phyloP scores from a whole-genome alignment of 2,329 filamentous ascomycete species.

The Sclerotinia subarctica region DNA sequence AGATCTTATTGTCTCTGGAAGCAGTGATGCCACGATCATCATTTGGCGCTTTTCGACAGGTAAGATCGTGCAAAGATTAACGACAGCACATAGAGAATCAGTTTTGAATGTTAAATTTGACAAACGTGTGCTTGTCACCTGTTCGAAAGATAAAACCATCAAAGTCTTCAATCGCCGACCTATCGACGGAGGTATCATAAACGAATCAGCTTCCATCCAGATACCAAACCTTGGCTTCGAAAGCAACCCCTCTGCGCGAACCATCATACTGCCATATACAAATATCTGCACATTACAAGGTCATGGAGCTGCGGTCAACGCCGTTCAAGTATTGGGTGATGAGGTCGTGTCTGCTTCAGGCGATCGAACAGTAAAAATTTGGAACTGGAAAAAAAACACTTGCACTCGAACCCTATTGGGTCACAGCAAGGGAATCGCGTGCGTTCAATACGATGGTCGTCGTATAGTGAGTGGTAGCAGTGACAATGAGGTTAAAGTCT shows the following conservation, averaged over 20 bases:
- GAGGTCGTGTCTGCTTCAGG: slow-evolving; percentile 94
- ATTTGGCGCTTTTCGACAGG: slow-evolving; percentile 94
- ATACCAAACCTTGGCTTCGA: slow-evolving; percentile 56
- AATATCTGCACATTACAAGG: slow-evolving; percentile 78
- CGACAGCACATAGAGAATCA: slow-evolving; percentile 78
- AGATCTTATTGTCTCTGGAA: slow-evolving; percentile 91
- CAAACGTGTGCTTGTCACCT: slow-evolving; percentile 86
- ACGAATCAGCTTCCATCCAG: slow-evolving; percentile 53
- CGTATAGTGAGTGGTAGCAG: slow-evolving; percentile 95
- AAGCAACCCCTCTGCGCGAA: slow-evolving; percentile 44
- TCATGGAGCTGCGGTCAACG: slow-evolving; percentile 90
- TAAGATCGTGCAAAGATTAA: slow-evolving; percentile 71
- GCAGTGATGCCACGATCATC: slow-evolving; percentile 87
- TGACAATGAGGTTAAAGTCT: slow-evolving; percentile 93
- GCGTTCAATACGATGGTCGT: slow-evolving; percentile 91
- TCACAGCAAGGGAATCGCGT: slow-evolving; percentile 93
- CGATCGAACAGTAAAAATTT: slow-evolving; percentile 89
- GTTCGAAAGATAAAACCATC: slow-evolving; percentile 95
- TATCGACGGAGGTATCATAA: slow-evolving; percentile 55
- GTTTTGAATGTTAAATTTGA: slow-evolving; percentile 94
- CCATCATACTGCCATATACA: slow-evolving; percentile 63
- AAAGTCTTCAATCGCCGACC: slow-evolving; percentile 87
- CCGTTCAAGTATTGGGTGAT: slow-evolving; percentile 81
- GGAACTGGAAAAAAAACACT: slow-evolving; percentile 79
- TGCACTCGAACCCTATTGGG: slow-evolving; percentile 78